phyloP scores from a whole-genome alignment of 1,139 yeast species.

The Barnettozyma hawaiiensis region DNA sequence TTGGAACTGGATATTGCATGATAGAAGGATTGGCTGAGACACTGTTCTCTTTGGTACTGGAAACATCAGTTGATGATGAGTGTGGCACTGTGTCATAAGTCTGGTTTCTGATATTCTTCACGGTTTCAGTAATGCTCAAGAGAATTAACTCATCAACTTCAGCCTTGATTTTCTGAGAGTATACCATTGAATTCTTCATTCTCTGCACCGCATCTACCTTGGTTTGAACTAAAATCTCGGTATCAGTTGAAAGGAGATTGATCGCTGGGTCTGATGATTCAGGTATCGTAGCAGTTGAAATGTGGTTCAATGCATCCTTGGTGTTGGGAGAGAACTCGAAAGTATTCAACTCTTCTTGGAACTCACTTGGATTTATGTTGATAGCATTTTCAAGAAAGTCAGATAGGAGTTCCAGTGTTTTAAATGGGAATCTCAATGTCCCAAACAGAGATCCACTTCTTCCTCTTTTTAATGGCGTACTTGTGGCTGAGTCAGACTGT shows the following conservation, averaged over 20 bases:
- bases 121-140: slow-evolving; percentile 59
- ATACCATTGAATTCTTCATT: slow-evolving; percentile 69
- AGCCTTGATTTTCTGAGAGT: slow-evolving; percentile 70
- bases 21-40: not conserved
- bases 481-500: slow-evolving; percentile 20
- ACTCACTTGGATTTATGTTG: slow-evolving; percentile 53
- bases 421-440: slow-evolving; percentile 54
- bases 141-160: slow-evolving; percentile 78
- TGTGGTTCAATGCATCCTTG: slow-evolving; percentile 53
- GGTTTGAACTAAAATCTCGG: slow-evolving; percentile 52
- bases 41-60: not conserved
- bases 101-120: slow-evolving; percentile 25
- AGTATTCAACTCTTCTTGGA: slow-evolving; percentile 16
- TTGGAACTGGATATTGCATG: slow-evolving; percentile 22
- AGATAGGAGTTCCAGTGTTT: slow-evolving; percentile 54
- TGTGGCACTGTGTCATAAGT: slow-evolving; percentile 14
- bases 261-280: slow-evolving; percentile 63
- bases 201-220: slow-evolving; percentile 75
- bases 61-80: not conserved
- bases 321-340: slow-evolving; percentile 66
- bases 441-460: slow-evolving; percentile 31
- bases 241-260: slow-evolving; percentile 58
- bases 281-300: slow-evolving; percentile 50
- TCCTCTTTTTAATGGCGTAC: slow-evolving; percentile 22
- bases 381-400: slow-evolving; percentile 77